Evolutionary conservation across 345 rosid genomes (phyloP).

Genomic region (Camelina hispida): DNA sequence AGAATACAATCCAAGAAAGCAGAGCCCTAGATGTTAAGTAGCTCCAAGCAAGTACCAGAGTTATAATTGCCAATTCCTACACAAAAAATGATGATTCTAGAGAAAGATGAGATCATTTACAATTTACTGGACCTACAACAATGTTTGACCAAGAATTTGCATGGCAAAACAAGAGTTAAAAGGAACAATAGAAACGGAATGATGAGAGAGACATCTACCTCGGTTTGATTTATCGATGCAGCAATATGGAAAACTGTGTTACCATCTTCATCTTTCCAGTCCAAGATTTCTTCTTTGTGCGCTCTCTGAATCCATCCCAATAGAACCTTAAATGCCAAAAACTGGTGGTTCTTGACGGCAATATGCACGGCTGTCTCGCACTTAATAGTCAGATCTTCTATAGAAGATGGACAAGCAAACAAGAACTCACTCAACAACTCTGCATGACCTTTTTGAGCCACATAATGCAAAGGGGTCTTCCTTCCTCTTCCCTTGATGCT

Average conservation of each 20-base stretch:
- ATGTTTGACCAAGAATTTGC: not conserved
- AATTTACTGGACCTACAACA: no score
- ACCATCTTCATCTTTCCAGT: constrained; percentile 51
- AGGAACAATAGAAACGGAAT: not conserved
- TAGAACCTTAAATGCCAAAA: constrained; percentile 30
- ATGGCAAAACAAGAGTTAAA: not conserved
- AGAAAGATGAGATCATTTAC: no score
- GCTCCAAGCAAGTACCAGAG: not conserved
- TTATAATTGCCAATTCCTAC: no score
- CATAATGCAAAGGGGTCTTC: constrained; percentile 47
- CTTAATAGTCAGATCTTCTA: constrained; percentile 43
- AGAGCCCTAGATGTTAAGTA: not conserved
- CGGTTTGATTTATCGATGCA: constrained; percentile 23
- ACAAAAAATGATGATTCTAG: no score
- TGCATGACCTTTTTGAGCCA: not conserved
- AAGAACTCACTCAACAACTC: constrained; percentile 30
- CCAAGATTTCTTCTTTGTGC: constrained; percentile 36
- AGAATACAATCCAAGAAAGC: not conserved
- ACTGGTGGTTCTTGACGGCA: constrained; percentile 30
- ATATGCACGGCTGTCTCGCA: constrained; percentile 46
- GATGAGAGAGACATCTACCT: constrained; percentile 26
- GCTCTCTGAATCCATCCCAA: constrained; percentile 42
- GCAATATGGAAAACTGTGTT: constrained; percentile 50
- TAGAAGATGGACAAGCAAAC: constrained; percentile 39
- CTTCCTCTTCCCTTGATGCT: constrained; percentile 43